Conservation (phyloP, 1,284 basidiomycete genomes). For the Chiua sp. region DNA sequence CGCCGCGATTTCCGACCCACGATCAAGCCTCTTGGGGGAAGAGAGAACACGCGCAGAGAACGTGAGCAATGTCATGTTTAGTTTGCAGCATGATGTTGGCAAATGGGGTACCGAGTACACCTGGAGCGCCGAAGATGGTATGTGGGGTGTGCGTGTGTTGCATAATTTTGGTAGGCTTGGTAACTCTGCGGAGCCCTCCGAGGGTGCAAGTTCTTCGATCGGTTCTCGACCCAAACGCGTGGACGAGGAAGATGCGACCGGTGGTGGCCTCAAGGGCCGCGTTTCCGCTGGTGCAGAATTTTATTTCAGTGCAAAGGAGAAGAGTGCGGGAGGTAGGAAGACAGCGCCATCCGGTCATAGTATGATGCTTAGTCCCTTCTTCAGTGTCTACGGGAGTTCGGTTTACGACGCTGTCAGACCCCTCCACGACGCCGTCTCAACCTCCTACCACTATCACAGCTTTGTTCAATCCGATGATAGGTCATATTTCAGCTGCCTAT, state of each 20-base stretch:
- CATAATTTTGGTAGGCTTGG: constrained; percentile 87
- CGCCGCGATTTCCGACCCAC: constrained; percentile 78
- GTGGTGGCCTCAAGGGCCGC: constrained; percentile 88
- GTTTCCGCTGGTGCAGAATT: constrained; percentile 94
- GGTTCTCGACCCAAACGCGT: constrained; percentile 59
- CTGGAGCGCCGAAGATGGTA: constrained; percentile 92
- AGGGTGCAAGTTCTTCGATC: constrained; percentile 28
- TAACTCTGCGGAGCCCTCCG: constrained; percentile 35
- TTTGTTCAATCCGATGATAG: constrained; percentile 96
- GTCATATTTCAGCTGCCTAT: constrained; percentile 92
- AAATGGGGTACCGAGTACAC: constrained; percentile 95
- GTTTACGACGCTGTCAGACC: constrained; percentile 89
- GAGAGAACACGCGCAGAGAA: constrained; percentile 48
- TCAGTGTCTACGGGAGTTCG: constrained; percentile 92
- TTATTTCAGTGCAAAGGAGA: constrained; percentile 93
- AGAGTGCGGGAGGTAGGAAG: constrained; percentile 82
- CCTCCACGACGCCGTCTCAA: constrained; percentile 63
- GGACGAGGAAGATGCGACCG: constrained; percentile 90
- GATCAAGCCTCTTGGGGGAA: constrained; percentile 50
- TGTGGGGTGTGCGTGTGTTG: constrained; percentile 90
- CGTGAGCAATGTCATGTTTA: constrained; percentile 84
- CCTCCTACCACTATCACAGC: constrained; percentile 95
- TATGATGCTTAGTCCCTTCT: constrained; percentile 10
- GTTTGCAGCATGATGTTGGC: constrained; percentile 91
- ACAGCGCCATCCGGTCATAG: background rate